Evolutionary conservation across 2,329 filamentous ascomycete species (phyloP).

Genomic region (Pseudogymnoascus sp.): DNA sequence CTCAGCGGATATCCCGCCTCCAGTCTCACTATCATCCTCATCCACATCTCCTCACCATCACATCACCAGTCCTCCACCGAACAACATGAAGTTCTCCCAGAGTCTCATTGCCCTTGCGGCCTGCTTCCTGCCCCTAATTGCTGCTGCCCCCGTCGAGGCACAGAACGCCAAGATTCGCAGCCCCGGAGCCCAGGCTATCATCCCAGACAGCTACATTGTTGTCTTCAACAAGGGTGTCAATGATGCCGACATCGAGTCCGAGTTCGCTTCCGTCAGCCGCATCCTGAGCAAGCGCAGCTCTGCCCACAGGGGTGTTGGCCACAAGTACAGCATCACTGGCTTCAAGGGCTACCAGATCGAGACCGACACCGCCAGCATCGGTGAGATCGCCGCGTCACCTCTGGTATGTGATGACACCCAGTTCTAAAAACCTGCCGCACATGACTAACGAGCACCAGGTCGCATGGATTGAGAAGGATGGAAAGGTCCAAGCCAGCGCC

Average conservation of each 20-base stretch:
- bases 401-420: conserved; percentile 20
- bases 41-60: background rate
- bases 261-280: conserved; percentile 43
- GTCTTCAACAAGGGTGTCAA: conserved; percentile 54
- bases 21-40: background rate
- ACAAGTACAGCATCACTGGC: conserved; percentile 23
- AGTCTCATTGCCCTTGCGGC: conserved; percentile 24
- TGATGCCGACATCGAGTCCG: conserved; percentile 43
- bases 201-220: conserved; percentile 57
- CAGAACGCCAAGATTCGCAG: conserved; percentile 37
- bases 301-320: conserved; percentile 27
- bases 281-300: conserved; percentile 52
- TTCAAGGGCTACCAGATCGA: conserved; percentile 28
- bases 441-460: conserved; percentile 19
- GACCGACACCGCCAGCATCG: conserved; percentile 25
- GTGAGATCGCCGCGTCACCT: conserved; percentile 25
- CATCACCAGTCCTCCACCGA: background rate
- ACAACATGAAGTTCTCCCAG: conserved; percentile 10
- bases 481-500: conserved; percentile 29
- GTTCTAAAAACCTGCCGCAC: background rate
- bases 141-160: conserved; percentile 22
- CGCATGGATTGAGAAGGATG: conserved; percentile 28
- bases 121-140: conserved; percentile 23
- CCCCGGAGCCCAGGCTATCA: conserved; percentile 40
- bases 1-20: background rate